Evolutionary conservation across 1,284 basidiomycete species (phyloP), one percentile per base, ranked within the genome.

Genomic region (Ceratobasidium sp.): DNA sequence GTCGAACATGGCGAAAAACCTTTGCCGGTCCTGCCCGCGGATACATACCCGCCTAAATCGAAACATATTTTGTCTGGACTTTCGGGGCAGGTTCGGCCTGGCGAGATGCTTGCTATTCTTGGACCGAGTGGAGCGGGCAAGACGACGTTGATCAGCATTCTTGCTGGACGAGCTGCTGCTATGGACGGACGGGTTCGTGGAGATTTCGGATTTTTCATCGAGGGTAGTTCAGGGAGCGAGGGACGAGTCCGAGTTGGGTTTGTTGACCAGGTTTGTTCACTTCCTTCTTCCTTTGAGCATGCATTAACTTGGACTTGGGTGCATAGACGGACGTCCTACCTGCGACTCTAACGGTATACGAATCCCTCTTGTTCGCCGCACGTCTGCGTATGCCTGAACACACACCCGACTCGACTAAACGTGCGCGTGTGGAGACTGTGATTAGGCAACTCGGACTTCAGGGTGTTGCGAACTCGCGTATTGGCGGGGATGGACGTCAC

Each of bases 51-150:
- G 4, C 28, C 60, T 48, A 57, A 71, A 30, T 36, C 30, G 43
- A 64, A 46, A 23, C 45, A 45, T 26, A 85, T 97, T n/a, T 81
- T 97, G 55, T 87, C 92, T 77, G 83, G 83, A 43, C 84, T 93
- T 23, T 88, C 82, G n/a, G 94, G 94, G 0, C 80, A 81, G 4
- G 87, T 96, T 16, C 81, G 83, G 0, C 86, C 93, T 0, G 94
- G 94, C 2, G 87, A 92, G 72, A 89, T 96, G 83, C 90, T 94
- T 85, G 92, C 91, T 23, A 88, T 97, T 69, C 86, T 97, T 3
- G 94, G 94, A 0, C 94, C 94, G 0, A 93, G 89, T 79, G 78
- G 89, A 69, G 91, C 92, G 10, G 92, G 92, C 53, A 94, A 94
- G 80, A 92, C 91, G 0, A 94, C 93, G 0, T 83, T 96, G 32